Conservation (phyloP, 352 stramenopile genomes). For the Globisporangium uncinulatum region DNA sequence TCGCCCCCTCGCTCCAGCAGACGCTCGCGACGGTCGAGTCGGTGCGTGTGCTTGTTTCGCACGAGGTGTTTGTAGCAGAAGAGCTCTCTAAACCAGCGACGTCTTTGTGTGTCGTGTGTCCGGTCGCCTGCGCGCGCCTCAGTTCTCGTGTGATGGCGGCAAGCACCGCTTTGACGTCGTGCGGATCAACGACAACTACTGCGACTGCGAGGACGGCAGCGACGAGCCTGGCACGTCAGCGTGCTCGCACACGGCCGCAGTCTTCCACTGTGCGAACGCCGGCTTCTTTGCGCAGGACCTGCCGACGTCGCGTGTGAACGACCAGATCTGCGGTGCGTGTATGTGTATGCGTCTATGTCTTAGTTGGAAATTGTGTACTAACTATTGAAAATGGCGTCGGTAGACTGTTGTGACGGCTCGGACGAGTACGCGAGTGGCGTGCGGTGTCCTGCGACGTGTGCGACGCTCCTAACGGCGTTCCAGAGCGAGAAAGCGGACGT, state of each 20-base stretch:
- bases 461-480: conserved; percentile 32
- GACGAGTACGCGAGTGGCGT: conserved; percentile 67
- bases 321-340: conserved; percentile 60
- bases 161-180: conserved; percentile 39
- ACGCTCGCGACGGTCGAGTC: conserved; percentile 26
- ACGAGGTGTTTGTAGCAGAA: too few relatives aligned
- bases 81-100: background rate
- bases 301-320: conserved; percentile 64
- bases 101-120: conserved; percentile 2
- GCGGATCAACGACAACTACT: conserved; percentile 93
- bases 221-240: conserved; percentile 88
- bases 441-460: conserved; percentile 42
- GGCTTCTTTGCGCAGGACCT: conserved; percentile 66
- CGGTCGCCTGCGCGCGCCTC: background rate
- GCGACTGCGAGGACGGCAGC: conserved; percentile 88
- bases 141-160: conserved; percentile 76
- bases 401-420: conserved; percentile 84
- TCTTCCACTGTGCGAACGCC: conserved; percentile 70
- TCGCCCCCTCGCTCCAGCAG: conserved; percentile 35
- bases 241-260: conserved; percentile 52
- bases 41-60: conserved; percentile 19
- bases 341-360: background rate
- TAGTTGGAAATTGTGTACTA: background rate
- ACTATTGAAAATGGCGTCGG: background rate
- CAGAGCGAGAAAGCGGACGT: conserved; percentile 41